Evolutionary conservation across 257 asterid species (phyloP).

Genomic region (Echium plantagineum): DNA sequence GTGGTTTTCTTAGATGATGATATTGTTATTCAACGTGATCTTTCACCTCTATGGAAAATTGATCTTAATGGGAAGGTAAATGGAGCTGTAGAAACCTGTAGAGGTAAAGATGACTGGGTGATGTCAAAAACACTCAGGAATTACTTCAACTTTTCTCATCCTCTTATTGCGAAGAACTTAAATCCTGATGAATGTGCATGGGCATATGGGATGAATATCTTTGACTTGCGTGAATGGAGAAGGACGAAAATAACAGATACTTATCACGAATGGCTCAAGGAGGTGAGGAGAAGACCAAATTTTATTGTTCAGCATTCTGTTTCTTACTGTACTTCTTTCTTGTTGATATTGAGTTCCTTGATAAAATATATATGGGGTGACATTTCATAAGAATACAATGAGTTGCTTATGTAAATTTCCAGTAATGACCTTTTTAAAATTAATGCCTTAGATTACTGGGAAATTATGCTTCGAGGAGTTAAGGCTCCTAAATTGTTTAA

Average conservation of each 20-base stretch:
- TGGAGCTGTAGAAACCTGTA: conserved; percentile 28
- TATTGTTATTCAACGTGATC: conserved; percentile 4
- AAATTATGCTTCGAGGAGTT: no score
- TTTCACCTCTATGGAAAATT: conserved; percentile 25
- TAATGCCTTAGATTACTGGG: no score
- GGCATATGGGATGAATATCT: conserved; percentile 29
- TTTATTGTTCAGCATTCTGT: no score
- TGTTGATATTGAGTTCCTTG: no score
- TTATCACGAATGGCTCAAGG: conserved; percentile 24
- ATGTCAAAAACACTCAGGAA: conserved; percentile 24
- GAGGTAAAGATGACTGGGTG: conserved; percentile 22
- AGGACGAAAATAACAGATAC: conserved; percentile 17
- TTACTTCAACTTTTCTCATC: conserved; percentile 28
- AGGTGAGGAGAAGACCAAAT: conserved; percentile 2
- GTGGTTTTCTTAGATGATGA: no score
- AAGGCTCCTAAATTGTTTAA: background rate
- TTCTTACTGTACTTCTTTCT: no score
- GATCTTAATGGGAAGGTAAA: conserved; percentile 25
- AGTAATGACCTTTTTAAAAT: no score
- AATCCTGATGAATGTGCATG: conserved; percentile 25
- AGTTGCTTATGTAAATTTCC: no score
- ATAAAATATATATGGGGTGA: no score
- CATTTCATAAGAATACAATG: no score
- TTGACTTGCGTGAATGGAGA: conserved; percentile 26
- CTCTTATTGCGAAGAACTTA: conserved; percentile 17